Evolutionary conservation across 176 grass and related monocot species (phyloP).

Genomic region (Triticum aestivum): DNA sequence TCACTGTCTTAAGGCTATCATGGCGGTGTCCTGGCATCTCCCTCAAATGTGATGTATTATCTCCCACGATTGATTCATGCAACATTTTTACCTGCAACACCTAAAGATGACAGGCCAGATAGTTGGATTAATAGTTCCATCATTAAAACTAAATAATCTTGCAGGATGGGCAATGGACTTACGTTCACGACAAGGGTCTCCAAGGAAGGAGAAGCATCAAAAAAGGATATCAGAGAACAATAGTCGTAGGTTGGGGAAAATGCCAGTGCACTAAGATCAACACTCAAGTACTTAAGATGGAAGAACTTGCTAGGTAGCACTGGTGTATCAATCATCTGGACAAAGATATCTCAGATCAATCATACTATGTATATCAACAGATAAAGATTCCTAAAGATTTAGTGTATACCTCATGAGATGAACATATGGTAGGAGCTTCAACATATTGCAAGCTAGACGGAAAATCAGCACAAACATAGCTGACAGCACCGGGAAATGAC

Average conservation of each 20-base stretch:
- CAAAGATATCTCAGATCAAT: not conserved
- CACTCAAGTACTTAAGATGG: not conserved
- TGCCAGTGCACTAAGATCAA: not conserved
- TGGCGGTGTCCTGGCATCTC: not conserved
- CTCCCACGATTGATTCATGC: not conserved
- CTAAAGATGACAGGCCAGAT: not conserved
- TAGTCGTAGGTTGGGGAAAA: not conserved
- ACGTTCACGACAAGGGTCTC: conserved; percentile 12
- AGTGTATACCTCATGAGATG: not conserved
- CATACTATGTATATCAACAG: not conserved
- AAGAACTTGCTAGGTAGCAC: not conserved
- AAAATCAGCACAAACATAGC: not conserved
- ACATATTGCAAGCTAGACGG: not conserved
- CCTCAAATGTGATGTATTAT: not conserved
- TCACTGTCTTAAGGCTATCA: not conserved
- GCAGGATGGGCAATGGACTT: not conserved
- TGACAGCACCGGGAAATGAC: not conserved
- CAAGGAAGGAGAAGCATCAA: conserved; percentile 26
- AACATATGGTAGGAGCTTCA: not conserved
- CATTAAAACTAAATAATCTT: not conserved
- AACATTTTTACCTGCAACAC: too few species aligned
- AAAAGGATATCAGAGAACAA: conserved; percentile 2
- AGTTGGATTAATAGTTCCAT: not conserved
- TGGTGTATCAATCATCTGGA: not conserved
- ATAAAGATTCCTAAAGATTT: not conserved